Evolutionary conservation across 192 early-diverging fungal genomes (phyloP), one percentile per base, ranked within the genome.

Genomic region (Spinellus fusiger): DNA sequence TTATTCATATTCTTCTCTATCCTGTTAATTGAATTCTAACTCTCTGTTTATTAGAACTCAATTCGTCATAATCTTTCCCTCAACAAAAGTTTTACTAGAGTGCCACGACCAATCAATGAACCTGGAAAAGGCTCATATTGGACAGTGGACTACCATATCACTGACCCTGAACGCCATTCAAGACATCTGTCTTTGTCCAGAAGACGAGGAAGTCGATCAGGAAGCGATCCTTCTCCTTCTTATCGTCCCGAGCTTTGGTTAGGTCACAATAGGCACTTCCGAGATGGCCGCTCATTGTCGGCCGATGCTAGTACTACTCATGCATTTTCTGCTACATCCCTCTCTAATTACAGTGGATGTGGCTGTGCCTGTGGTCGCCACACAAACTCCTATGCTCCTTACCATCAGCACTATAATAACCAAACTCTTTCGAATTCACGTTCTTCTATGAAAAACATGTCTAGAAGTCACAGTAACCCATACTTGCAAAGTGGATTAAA

Each of bases 101-200:
- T 91, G 5, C 79, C 87, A 20, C 78, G 90, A 13, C 84, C 88
- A 7, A 81, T 87, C 56, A 89, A 88, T 64, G 89, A 92, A 59
- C 89, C 89, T 16, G 89, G 89, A n/a, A 92, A 92, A 73, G 89
- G 89, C 18, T 84, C 88, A 28, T 92, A 89, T 52, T 92, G 89
- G 89, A 87, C 84, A 0, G 83, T 92, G 15, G 88, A 92, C 56
- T 67, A 73, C 22, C 68, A 67, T 46, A 71, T 70, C 32, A 68
- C 63, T 16, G 66, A 69, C 33, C 54, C 62, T 3, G 67, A 67
- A 38, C 61, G 56, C 37, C 32, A 59, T 35, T 18, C 40, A 44
- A 44, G 40, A 10, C 40, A 44, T 44, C 44, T 40, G 10, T 48
- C 48, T 13, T 49, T 57, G 47, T 56, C 56, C 22, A 53, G 55